phyloP scores from a whole-genome alignment of 805 yeast genomes.

The Metschnikowia matae region DNA sequence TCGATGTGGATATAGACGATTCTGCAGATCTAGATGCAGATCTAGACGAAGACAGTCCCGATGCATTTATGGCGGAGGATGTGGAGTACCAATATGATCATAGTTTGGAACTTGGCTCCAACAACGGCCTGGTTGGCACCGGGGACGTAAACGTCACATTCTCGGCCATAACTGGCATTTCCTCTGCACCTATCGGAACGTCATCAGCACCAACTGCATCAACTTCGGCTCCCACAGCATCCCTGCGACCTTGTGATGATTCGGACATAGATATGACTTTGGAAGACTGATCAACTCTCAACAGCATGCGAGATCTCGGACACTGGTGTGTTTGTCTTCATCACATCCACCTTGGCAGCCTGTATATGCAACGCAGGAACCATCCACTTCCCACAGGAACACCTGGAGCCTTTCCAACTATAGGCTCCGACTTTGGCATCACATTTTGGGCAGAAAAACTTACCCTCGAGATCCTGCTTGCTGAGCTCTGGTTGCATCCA shows the following conservation, averaged over 20 bases:
- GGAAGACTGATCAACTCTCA: conserved; percentile 24
- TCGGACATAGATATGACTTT: conserved; percentile 44
- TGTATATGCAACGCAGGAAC: conserved; percentile 85
- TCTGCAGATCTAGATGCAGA: conserved; percentile 18
- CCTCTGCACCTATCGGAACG: conserved; percentile 1
- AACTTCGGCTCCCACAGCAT: conserved; percentile 16
- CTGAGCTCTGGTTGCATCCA: conserved; percentile 89
- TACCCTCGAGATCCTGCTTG: conserved; percentile 79
- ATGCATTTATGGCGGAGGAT: conserved; percentile 46
- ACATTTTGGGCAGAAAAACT: conserved; percentile 81
- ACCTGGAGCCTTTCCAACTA: conserved; percentile 90
- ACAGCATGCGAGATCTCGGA: not conserved
- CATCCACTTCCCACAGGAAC: conserved; percentile 96
- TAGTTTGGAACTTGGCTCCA: conserved; percentile 13
- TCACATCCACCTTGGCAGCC: conserved; percentile 74
- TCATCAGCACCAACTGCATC: conserved; percentile 2
- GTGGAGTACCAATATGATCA: conserved; percentile 44
- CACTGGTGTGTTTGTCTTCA: conserved; percentile 19
- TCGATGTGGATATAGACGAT: conserved; percentile 22
- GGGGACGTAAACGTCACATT: conserved; percentile 9
- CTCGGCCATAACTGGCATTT: conserved; percentile 6
- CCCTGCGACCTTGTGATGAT: conserved; percentile 23
- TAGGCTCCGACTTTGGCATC: conserved; percentile 83
- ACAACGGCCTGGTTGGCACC: conserved; percentile 6
- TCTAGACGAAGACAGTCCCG: conserved; percentile 34